phyloP scores from a whole-genome alignment of 2,329 filamentous ascomycete species.

The Nothopassalora personata region DNA sequence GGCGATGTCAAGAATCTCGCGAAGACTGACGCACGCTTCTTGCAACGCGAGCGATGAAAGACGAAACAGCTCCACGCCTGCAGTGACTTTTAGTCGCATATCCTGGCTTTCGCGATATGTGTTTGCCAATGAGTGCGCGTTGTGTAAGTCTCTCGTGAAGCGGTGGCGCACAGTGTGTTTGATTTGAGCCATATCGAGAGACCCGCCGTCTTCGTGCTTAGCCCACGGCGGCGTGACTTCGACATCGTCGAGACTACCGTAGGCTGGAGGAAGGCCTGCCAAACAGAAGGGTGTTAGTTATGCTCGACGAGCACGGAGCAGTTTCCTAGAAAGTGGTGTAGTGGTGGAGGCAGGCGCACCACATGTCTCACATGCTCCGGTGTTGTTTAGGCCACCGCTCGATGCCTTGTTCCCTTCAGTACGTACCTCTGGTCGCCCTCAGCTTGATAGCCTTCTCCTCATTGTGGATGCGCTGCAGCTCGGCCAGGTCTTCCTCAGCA shows the following conservation, averaged over 20 bases:
- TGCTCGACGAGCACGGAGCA: too few relatives aligned
- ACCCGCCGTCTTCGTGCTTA: constrained; percentile 10
- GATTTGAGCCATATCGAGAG: constrained; percentile 14
- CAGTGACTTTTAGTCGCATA: background rate
- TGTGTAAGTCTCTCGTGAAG: constrained; percentile 5
- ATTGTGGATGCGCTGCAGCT: constrained; percentile 19
- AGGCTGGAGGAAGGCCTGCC: constrained; percentile 22
- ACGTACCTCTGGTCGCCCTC: background rate
- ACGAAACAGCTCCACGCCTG: background rate
- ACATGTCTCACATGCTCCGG: too few relatives aligned
- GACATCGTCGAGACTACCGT: constrained; percentile 22
- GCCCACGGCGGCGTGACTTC: constrained; percentile 16
- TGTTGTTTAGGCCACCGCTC: too few relatives aligned
- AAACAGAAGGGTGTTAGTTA: too few relatives aligned
- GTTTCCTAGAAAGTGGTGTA: too few relatives aligned
- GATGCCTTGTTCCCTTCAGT: too few relatives aligned
- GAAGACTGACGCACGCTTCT: constrained; percentile 1
- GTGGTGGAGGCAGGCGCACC: too few relatives aligned
- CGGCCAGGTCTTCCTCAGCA: constrained; percentile 19
- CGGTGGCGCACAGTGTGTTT: constrained; percentile 12
- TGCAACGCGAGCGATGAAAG: background rate
- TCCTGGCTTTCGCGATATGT: background rate
- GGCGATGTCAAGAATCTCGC: background rate
- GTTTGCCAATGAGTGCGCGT: background rate
- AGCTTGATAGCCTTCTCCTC: constrained; percentile 8